Conservation (phyloP, 192 early-diverging fungal species). For the Entrophospora sp. region DNA sequence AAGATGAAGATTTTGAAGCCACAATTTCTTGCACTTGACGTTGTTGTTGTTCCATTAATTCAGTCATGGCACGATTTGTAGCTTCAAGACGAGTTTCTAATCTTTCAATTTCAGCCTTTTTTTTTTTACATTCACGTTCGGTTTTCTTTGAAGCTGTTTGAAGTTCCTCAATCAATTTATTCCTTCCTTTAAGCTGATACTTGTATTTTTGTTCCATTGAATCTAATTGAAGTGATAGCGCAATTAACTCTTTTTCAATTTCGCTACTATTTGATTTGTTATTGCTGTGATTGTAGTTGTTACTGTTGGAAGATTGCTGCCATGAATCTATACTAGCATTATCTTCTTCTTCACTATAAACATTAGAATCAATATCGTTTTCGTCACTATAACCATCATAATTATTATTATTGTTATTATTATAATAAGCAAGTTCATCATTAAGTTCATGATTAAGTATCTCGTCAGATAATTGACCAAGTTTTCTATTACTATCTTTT, state of each 20-base stretch:
- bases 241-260: conserved; percentile 4
- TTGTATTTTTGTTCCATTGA: conserved; percentile 6
- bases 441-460: too few species aligned
- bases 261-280: neutral
- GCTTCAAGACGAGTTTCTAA: conserved; percentile 12
- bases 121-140: neutral
- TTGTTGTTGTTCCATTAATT: conserved; percentile 7
- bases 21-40: neutral
- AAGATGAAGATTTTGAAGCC: neutral
- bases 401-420: neutral
- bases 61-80: conserved; percentile 1
- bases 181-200: conserved; percentile 6
- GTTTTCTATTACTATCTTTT: conserved; percentile 17
- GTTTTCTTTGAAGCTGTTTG: neutral
- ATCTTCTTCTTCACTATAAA: neutral
- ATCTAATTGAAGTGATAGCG: neutral
- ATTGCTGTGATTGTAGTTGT: neutral
- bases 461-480: conserved; percentile 8
- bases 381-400: conserved; percentile 3
- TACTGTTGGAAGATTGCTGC: neutral
- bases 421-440: too few species aligned
- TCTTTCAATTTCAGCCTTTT: neutral
- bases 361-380: neutral
- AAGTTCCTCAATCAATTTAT: conserved; percentile 8
- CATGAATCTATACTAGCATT: conserved; percentile 6